Evolutionary conservation across 2,329 filamentous ascomycete genomes (phyloP), one percentile per base, ranked within the genome.

Genomic region (Stachybotrys elegans): DNA sequence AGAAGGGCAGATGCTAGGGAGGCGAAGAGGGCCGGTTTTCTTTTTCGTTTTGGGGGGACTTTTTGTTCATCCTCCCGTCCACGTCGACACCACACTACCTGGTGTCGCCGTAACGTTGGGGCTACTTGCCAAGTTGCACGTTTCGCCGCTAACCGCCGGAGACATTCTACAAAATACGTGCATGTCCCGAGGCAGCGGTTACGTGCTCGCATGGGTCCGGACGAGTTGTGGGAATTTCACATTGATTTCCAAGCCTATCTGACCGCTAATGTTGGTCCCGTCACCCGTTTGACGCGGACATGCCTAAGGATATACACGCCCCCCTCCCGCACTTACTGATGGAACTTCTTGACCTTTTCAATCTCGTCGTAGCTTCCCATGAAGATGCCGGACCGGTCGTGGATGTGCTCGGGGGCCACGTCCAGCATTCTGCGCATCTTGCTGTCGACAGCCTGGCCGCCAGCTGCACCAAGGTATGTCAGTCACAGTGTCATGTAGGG

Each of bases 301-400:
- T 32, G 29, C 17, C 29, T 42, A 31, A 34, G 34, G 19, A 22
- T 13, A 13, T 35, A 40, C 42, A 46, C 20, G 19, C 46, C 14
- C 12, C 40, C 45, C 21, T 17, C 45, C 13, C 12, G 4, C 20
- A 22, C 31, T 53, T 55, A 62, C 38, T 51, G 84, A 72, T 93
- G 85, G 59, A 85, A 84, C 48, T 81, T 72, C 67, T 95, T 95
- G 54, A 97, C 88, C 76, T 95, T 96, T 73, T 96, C 89, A 40
- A 98, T 79, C 73, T 98, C 93, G 50, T 95, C 88, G 56, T 86
- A 89, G 57, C 90, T 95, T 52, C 93, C 93, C 74, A 98, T 79
- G 72, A 94, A 98, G 60, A 98, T 96, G 54, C 93, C 93, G 17
- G 90, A 91, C 61, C 84, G 81, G 71, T 98, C 93, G 68, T 98